These are phyloP conservation scores for Tephrocybe sp. DNA, from an alignment of 768 basidiomycete species.

Conservation along the genomic window DNA sequence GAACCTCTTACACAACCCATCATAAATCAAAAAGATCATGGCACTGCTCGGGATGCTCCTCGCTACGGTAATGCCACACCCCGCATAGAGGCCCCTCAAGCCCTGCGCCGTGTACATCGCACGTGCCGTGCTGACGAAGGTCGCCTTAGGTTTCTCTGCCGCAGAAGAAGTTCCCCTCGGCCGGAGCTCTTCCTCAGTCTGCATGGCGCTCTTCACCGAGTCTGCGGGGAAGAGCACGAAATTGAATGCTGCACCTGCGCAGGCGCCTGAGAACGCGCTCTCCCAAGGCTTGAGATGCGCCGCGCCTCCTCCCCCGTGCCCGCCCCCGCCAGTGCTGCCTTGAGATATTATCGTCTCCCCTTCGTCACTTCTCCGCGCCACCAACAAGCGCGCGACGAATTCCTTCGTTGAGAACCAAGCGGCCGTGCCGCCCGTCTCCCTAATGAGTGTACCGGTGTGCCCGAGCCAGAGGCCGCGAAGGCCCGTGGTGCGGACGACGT, in stretches of 20 bases:
- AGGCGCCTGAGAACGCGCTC: slow-evolving; percentile 82
- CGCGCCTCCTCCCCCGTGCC: slow-evolving; percentile 21
- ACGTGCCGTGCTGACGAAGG: slow-evolving; percentile 58
- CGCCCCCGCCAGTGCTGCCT: too few relatives aligned
- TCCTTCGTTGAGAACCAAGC: slow-evolving; percentile 95
- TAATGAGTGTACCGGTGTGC: slow-evolving; percentile 89
- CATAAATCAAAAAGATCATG: slow-evolving; percentile 88
- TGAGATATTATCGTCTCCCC: too few relatives aligned
- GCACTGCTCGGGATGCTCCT: slow-evolving; percentile 84
- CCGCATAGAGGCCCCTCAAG: slow-evolving; percentile 78
- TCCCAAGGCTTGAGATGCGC: slow-evolving; percentile 75
- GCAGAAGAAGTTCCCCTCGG: slow-evolving; percentile 27
- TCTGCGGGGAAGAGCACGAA: slow-evolving; percentile 94
- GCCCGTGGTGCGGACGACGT: slow-evolving; percentile 66
- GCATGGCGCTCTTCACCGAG: slow-evolving; percentile 91
- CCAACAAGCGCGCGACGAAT: slow-evolving; percentile 60
- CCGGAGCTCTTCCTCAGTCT: slow-evolving; percentile 88
- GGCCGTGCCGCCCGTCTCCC: slow-evolving; percentile 88
- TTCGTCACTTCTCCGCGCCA: slow-evolving; percentile 43
- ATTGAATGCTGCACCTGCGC: slow-evolving; percentile 84
- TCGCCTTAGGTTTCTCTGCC: slow-evolving; percentile 28
- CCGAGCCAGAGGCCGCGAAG: slow-evolving; percentile 93
- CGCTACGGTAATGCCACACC: slow-evolving; percentile 85
- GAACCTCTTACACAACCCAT: slow-evolving; percentile 55
- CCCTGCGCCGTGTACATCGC: slow-evolving; percentile 78